Base-by-base conservation (phyloP, 1,284 basidiomycete genomes). In the Veloboletus limbatus region DNA sequence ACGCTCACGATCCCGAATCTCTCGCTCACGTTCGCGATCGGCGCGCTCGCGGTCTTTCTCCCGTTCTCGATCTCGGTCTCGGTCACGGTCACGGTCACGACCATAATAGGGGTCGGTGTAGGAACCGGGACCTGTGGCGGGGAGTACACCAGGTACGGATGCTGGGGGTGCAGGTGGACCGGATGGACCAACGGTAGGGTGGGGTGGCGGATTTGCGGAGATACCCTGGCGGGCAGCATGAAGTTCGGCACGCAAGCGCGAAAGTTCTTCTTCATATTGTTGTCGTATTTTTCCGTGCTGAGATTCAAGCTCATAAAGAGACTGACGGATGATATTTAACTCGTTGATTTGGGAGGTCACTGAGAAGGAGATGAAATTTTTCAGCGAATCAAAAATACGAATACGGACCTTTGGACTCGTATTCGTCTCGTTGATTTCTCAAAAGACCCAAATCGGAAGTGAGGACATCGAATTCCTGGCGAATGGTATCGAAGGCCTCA, bases 361-460 rank as follows among this genome's bases (percentile, higher is more conserved):
- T 89, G 54, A 11, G 26, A 24, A 21, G 2, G 24, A 6, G 41
- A 46, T 60, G 47, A 54, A 44, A 33, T n/a, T 30, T 31, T 11
- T n/a, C n/a, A n/a, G n/a, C n/a, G n/a, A n/a, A n/a, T n/a, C n/a
- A 46, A 22, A 14, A 36, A 39, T 25, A 2, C 16, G 17, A 11
- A 36, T 14, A 14, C 14, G n/a, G 16, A 93, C 93, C 78, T 76
- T 94, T 92, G 14, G 76, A 75, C 67, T 97, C 94, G 66, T 87
- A 90, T 52, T 97, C 94, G 60, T 97, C 94, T 46, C 91, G 74
- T 70, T 96, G 91, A 27, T 71, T 75, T 53, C 91, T 82, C 60
- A 90, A 75, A 22, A 79, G 62, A 17, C 70, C 73, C 41, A 88
- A 73, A 65, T 97, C 93, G 49, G 78, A 74, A 13, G 81, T 74